Conservation (phyloP, 2,329 filamentous ascomycete genomes). For the Fusarium chaquense region DNA sequence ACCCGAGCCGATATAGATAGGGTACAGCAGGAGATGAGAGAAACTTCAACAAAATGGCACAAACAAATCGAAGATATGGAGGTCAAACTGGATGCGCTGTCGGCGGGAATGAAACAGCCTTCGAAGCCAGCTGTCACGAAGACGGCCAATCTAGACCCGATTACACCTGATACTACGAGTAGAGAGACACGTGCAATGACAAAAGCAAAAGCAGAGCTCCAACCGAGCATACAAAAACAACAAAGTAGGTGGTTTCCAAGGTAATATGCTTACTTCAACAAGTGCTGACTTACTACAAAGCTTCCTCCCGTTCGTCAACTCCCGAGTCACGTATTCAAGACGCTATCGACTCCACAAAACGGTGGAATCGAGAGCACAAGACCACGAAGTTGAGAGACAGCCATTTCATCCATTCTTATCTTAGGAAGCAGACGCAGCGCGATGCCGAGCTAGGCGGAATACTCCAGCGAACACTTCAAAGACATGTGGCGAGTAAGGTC, state of each 20-base stretch:
- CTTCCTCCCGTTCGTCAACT: neutral
- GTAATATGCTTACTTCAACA: neutral
- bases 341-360: constrained; percentile 53
- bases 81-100: constrained; percentile 40
- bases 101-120: constrained; percentile 41
- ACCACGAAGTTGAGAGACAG: constrained; percentile 49
- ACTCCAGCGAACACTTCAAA: constrained; percentile 51
- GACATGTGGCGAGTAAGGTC: constrained; percentile 36
- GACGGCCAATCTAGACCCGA: constrained; percentile 1
- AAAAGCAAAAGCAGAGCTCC: constrained; percentile 5
- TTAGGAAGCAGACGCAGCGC: constrained; percentile 54
- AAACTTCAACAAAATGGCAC: constrained; percentile 34
- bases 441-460: constrained; percentile 52
- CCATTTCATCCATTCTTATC: constrained; percentile 50
- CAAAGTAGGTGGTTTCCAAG: constrained; percentile 15
- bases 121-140: constrained; percentile 40
- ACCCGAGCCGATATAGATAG: constrained; percentile 33
- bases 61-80: constrained; percentile 45
- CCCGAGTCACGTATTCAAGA: constrained; percentile 51
- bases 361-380: constrained; percentile 57
- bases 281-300: constrained; percentile 22
- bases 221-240: neutral
- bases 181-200: constrained; percentile 30
- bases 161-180: neutral
- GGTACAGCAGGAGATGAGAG: constrained; percentile 36